These are phyloP conservation scores for Alternaria panax DNA, from an alignment of 2,329 filamentous ascomycete species.

Conservation along the genomic window DNA sequence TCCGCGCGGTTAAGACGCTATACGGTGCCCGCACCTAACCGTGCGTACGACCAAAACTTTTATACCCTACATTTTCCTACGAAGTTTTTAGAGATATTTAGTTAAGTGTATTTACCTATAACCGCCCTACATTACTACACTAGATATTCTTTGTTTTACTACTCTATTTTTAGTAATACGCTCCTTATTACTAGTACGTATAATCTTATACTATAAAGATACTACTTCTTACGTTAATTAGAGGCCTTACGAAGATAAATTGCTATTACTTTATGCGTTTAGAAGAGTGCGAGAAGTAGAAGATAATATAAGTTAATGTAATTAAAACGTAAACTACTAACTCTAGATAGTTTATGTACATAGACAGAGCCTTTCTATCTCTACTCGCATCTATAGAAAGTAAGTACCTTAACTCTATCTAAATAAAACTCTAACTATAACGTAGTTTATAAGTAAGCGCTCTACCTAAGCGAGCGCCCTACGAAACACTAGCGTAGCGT, in stretches of 20 bases:
- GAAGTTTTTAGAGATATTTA: background rate
- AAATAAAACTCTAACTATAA: background rate
- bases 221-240: conserved; percentile 6
- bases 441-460: too few species aligned
- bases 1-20: too few species aligned
- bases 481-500: too few species aligned
- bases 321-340: background rate
- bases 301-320: background rate
- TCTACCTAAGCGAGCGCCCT: too few species aligned
- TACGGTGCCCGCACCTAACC: too few species aligned
- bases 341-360: background rate
- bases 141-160: background rate
- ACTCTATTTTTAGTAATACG: background rate
- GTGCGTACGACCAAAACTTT: background rate
- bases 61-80: background rate
- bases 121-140: background rate
- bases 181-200: conserved; percentile 9
- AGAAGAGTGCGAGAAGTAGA: background rate
- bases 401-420: conserved; percentile 1
- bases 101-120: background rate
- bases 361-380: conserved; percentile 5
- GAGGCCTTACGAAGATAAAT: conserved; percentile 1
- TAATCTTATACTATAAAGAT: background rate
- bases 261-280: conserved; percentile 2
- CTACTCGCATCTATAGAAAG: background rate